Evolutionary conservation across 2,329 filamentous ascomycete genomes (phyloP).

Genomic region (Colletotrichum tofieldiae): DNA sequence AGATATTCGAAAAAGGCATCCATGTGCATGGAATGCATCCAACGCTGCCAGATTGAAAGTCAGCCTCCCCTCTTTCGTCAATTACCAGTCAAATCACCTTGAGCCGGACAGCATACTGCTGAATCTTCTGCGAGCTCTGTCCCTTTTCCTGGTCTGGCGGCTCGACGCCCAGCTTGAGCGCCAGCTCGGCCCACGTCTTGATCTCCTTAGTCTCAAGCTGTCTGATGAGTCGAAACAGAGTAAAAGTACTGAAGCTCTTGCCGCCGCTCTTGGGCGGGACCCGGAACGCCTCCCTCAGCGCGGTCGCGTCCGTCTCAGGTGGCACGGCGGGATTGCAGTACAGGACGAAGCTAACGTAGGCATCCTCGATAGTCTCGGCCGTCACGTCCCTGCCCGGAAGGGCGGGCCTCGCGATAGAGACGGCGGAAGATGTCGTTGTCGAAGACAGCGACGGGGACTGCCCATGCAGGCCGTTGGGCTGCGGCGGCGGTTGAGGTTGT

Average conservation of each 20-base stretch:
- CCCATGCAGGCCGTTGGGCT: constrained; percentile 15
- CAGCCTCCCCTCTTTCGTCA: constrained; percentile 18
- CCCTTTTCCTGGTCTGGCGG: constrained; percentile 86
- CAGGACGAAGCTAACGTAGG: constrained; percentile 88
- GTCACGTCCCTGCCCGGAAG: constrained; percentile 80
- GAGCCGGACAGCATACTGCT: constrained; percentile 92
- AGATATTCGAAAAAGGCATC: constrained; percentile 96
- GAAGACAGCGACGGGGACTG: constrained; percentile 28
- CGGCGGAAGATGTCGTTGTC: not conserved
- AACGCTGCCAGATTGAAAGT: constrained; percentile 71
- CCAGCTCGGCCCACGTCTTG: constrained; percentile 93
- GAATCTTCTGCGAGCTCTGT: constrained; percentile 92
- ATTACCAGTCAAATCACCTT: constrained; percentile 71
- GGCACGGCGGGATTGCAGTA: constrained; percentile 91
- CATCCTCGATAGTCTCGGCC: constrained; percentile 81
- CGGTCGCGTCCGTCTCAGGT: constrained; percentile 76
- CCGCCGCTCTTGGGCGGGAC: constrained; percentile 89
- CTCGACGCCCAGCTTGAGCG: constrained; percentile 89
- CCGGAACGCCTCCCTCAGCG: constrained; percentile 83
- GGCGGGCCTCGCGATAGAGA: constrained; percentile 36
- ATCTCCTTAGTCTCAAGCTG: constrained; percentile 87
- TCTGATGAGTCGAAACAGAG: constrained; percentile 83
- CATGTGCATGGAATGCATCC: constrained; percentile 97
- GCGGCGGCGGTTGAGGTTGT: constrained; percentile 21
- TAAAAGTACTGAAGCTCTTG: constrained; percentile 86